A percentile compares a stretch with the other conserved stretches of the same genome.
phyloP scores from a whole-genome alignment of 306 rosid genomes.

The Prunus salicina region DNA sequence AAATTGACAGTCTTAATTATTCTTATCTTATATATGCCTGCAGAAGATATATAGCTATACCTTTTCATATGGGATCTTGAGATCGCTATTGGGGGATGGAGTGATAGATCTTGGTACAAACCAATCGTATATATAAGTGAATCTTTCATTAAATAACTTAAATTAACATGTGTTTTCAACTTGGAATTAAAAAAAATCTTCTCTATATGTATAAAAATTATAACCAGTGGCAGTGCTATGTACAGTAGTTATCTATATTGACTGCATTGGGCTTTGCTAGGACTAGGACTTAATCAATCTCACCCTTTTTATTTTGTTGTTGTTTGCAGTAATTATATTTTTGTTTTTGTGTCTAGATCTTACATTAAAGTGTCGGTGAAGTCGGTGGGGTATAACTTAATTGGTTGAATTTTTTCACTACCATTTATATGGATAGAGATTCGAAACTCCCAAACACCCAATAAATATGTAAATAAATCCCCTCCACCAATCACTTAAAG shows the following conservation, averaged over 20 bases:
- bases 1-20: not conserved
- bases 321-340: too few species aligned
- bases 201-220: not conserved
- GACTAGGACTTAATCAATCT: not conserved
- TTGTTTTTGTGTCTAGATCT: too few species aligned
- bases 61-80: not conserved
- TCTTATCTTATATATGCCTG: not conserved
- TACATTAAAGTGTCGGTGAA: too few species aligned
- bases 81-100: too few species aligned
- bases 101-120: too few species aligned
- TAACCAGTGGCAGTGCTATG: not conserved
- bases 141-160: too few species aligned
- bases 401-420: too few species aligned
- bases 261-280: not conserved
- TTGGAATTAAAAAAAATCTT: not conserved
- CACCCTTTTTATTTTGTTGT: not conserved
- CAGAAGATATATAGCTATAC: not conserved
- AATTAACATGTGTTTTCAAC: too few species aligned
- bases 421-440: fast-evolving
- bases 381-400: too few species aligned
- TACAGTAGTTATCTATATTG: not conserved
- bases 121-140: too few species aligned
- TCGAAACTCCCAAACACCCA: fast-evolving
- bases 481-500: too few species aligned
- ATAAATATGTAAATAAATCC: too few species aligned